Percentiles rank a stretch among this genome's conserved stretches.
Conservation (phyloP, 2,329 filamentous ascomycete species). For the Didymella segeticola region DNA sequence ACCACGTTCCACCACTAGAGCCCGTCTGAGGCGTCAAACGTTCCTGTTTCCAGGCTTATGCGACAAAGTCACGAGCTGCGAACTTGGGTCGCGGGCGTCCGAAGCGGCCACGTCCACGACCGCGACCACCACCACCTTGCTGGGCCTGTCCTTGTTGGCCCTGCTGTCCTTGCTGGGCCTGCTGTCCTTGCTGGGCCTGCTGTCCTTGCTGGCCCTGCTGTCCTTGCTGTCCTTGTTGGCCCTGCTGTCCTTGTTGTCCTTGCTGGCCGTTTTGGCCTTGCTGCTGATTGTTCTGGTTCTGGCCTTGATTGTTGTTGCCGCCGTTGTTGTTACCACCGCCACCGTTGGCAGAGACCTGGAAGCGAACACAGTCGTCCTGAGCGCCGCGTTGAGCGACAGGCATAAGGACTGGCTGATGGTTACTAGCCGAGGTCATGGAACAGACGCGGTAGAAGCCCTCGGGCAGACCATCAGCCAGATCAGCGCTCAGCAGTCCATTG, state of each 20-base stretch:
- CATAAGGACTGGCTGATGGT: conserved; percentile 66
- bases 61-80: conserved; percentile 42
- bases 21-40: not conserved
- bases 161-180: conserved; percentile 18
- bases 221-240: conserved; percentile 9
- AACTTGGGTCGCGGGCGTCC: conserved; percentile 42
- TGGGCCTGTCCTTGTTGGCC: conserved; percentile 3
- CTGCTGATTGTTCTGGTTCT: conserved; percentile 10
- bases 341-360: conserved; percentile 48
- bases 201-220: conserved; percentile 9
- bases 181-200: conserved; percentile 23
- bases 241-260: conserved; percentile 1
- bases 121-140: conserved; percentile 12
- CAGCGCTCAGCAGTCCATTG: conserved; percentile 54
- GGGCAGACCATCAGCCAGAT: conserved; percentile 56
- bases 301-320: conserved; percentile 14
- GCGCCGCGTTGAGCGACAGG: conserved; percentile 62
- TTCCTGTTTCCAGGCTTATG: conserved; percentile 23
- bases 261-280: conserved; percentile 4
- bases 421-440: conserved; percentile 58
- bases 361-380: conserved; percentile 62
- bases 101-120: conserved; percentile 31
- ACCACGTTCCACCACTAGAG: conserved; percentile 26
- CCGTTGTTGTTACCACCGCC: conserved; percentile 13
- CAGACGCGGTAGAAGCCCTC: conserved; percentile 60